phyloP scores from a whole-genome alignment of 306 rosid genomes.

The Cucurbita moschata region DNA sequence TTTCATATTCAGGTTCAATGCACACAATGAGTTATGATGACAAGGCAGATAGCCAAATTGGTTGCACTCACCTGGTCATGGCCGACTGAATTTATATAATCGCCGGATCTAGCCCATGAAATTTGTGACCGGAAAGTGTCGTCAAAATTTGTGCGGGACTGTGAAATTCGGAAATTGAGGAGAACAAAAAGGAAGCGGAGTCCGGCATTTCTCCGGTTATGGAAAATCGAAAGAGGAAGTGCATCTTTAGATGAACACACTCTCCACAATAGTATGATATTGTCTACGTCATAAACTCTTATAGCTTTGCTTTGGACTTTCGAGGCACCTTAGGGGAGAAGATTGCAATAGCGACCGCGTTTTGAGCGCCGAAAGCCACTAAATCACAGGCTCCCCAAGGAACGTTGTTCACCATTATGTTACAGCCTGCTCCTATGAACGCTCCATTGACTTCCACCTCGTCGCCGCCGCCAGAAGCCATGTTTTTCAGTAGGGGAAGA shows the following conservation, averaged over 20 bases:
- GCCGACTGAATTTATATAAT: slow-evolving; percentile 70
- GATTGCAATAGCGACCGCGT: slow-evolving; percentile 42
- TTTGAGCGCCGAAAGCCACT: slow-evolving; percentile 74
- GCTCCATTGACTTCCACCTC: slow-evolving; percentile 39
- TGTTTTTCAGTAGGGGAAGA: not conserved
- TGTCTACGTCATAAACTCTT: too few relatives aligned
- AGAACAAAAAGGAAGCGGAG: not conserved
- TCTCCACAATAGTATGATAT: too few relatives aligned
- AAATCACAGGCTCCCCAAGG: slow-evolving; percentile 88
- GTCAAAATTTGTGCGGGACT: slow-evolving; percentile 66
- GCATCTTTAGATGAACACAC: too few relatives aligned
- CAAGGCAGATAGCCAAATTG: not conserved
- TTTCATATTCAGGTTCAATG: not conserved
- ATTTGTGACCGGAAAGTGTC: slow-evolving; percentile 81
- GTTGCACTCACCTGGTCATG: slow-evolving; percentile 74
- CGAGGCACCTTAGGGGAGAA: slow-evolving; percentile 60
- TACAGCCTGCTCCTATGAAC: slow-evolving; percentile 88
- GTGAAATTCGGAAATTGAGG: not conserved
- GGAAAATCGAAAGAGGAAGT: not conserved
- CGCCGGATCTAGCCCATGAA: slow-evolving; percentile 71
- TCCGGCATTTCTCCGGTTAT: not conserved
- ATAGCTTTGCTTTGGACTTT: too few relatives aligned
- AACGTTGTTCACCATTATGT: slow-evolving; percentile 77
- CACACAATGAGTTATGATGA: not conserved
- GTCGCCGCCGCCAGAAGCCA: slow-evolving; percentile 10